phyloP scores from a whole-genome alignment of 2,329 filamentous ascomycete species.

The Cladobotryum mycophilum region DNA sequence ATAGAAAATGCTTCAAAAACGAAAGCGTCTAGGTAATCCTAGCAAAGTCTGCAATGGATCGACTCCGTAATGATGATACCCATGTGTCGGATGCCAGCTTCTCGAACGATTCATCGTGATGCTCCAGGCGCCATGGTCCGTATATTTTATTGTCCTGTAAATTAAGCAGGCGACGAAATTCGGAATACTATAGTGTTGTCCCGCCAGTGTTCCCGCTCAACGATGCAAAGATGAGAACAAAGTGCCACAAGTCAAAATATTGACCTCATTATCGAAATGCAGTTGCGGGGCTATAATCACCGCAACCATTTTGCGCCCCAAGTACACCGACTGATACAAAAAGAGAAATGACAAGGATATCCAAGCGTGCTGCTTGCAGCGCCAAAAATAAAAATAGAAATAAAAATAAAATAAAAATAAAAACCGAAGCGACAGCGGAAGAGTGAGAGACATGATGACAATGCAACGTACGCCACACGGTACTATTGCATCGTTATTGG shows the following conservation, averaged over 20 bases:
- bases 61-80: not conserved
- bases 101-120: not conserved
- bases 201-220: not conserved
- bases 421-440: not conserved
- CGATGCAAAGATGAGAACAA: not conserved
- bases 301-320: not conserved
- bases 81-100: not conserved
- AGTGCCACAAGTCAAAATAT: not conserved
- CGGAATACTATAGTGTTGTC: not conserved
- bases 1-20: not conserved
- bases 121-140: not conserved
- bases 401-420: no score
- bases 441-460: no score
- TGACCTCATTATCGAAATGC: not conserved
- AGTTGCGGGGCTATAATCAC: not conserved
- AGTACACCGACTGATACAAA: not conserved
- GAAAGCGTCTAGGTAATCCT: constrained; percentile 1
- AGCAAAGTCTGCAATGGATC: constrained; percentile 1
- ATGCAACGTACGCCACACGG: no score
- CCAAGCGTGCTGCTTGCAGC: not conserved
- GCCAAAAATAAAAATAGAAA: not conserved
- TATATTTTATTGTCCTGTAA: not conserved
- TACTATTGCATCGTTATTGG: not conserved
- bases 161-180: not conserved
- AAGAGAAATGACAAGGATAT: not conserved